Conservation (phyloP, 495 filamentous ascomycete genomes). For the Collariella sp. region DNA sequence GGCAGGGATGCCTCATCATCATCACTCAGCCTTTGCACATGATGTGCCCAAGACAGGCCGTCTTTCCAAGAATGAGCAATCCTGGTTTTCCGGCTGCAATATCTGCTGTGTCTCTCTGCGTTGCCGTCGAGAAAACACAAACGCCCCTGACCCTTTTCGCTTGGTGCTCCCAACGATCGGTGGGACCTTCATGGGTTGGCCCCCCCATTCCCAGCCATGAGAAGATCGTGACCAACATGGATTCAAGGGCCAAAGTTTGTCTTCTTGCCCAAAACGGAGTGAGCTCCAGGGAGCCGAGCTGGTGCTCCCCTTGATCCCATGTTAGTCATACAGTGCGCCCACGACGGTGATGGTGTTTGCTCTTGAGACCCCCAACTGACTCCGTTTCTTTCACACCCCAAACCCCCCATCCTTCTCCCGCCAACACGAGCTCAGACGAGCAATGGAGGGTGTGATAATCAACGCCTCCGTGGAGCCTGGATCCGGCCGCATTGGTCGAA, state of each 20-base stretch:
- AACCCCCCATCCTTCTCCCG: background rate
- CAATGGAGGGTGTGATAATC: background rate
- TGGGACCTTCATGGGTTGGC: conserved; percentile 2
- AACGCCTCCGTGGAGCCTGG: conserved; percentile 5
- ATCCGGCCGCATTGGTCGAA: background rate
- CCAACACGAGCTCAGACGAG: conserved; percentile 1
- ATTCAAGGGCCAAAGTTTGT: background rate
- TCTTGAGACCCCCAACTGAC: no score
- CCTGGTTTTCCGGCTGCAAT: background rate
- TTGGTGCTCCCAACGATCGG: background rate
- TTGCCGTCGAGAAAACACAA: background rate
- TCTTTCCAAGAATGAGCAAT: background rate
- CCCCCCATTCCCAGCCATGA: no score
- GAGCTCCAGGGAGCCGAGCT: background rate
- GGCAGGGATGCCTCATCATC: background rate
- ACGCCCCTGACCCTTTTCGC: background rate
- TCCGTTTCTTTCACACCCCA: no score
- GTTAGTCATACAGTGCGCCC: background rate
- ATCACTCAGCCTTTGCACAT: background rate
- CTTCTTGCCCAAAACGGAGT: background rate
- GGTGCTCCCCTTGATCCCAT: background rate
- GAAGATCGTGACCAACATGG: background rate
- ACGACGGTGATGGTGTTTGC: no score
- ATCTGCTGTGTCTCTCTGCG: background rate
- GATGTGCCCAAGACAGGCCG: background rate